These are phyloP conservation scores for Cutaneotrichosporon daszewskae DNA, from an alignment of 1,284 basidiomycete genomes.

Conservation along the genomic window DNA sequence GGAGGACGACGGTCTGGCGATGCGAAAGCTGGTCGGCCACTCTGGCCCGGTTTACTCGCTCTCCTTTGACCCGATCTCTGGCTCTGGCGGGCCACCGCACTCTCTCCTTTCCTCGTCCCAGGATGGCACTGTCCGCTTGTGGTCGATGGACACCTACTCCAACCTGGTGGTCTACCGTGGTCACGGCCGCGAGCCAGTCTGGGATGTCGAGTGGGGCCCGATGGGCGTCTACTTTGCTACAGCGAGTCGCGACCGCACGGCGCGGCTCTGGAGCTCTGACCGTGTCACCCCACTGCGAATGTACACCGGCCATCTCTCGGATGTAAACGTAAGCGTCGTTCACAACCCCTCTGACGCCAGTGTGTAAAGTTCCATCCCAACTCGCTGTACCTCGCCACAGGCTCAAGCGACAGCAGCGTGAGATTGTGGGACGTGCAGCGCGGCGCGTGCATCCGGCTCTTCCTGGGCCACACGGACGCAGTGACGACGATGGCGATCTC, in stretches of 20 bases:
- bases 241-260: constrained; percentile 87
- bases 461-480: constrained; percentile 88
- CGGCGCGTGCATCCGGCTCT: constrained; percentile 87
- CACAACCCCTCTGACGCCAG: constrained; percentile 48
- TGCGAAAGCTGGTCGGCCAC: constrained; percentile 91
- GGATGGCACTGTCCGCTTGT: constrained; percentile 83
- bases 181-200: constrained; percentile 87
- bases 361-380: constrained; percentile 97
- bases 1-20: constrained; percentile 71
- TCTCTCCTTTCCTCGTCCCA: constrained; percentile 90
- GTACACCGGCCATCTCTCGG: constrained; percentile 92
- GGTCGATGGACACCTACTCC: constrained; percentile 92
- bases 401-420: constrained; percentile 91
- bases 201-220: constrained; percentile 98
- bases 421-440: constrained; percentile 98
- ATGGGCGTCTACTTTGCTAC: constrained; percentile 98
- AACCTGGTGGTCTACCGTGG: constrained; percentile 92
- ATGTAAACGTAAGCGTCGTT: constrained; percentile 77
- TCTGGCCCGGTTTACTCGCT: constrained; percentile 94
- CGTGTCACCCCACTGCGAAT: constrained; percentile 78
- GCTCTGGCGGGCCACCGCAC: constrained; percentile 76
- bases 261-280: constrained; percentile 94
- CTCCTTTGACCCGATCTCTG: constrained; percentile 84
- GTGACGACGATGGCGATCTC: constrained; percentile 85
- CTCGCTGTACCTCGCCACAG: constrained; percentile 92